Evolutionary conservation across 2,329 filamentous ascomycete species (phyloP), one percentile per base, ranked within the genome.

Genomic region (Pseudonectria buxi): DNA sequence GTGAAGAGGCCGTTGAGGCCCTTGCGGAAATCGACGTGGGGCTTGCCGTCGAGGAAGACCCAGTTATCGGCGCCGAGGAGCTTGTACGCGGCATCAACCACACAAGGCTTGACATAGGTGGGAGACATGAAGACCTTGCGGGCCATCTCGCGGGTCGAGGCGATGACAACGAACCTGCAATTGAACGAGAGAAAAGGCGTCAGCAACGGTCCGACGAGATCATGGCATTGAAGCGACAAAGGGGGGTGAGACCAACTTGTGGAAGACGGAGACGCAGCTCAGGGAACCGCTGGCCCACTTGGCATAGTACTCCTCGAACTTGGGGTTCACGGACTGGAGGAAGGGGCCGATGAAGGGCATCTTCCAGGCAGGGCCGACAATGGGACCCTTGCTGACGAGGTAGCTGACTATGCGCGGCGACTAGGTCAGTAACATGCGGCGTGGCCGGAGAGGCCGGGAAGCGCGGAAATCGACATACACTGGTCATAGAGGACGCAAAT

Each of bases 81-180:
- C 69, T 96, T 96, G 65, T 87, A 81, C 14, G 92, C 92, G 40
- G 83, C 80, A 60, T 96, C 90, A 45, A 98, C 92, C 43, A 98
- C 89, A 57, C 89, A 96, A 28, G 92, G 92, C 69, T 95, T 95
- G 59, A 94, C 88, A 56, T 81, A 96, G 33, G 68, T 61, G 16
- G 92, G 92, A 14, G 89, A 94, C 66, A 95, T 96, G 76, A 96
- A 89, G 52, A 96, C 83, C 64, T 96, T 96, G 53, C 90, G 84
- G 39, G 90, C 84, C 76, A 96, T 86, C 58, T 96, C 92, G 56
- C 92, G 87, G 34, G 83, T 88, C 13, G 89, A 94, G 24, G 89
- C 90, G 59, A 98, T 95, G 38, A 98, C 88, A 46, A 96, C 92
- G 61, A 98, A 98, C 62, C 87, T 94, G 50, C 5, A 28, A 22